Conservation (phyloP, 768 basidiomycete genomes). For the Leccinum subgranulosum region DNA sequence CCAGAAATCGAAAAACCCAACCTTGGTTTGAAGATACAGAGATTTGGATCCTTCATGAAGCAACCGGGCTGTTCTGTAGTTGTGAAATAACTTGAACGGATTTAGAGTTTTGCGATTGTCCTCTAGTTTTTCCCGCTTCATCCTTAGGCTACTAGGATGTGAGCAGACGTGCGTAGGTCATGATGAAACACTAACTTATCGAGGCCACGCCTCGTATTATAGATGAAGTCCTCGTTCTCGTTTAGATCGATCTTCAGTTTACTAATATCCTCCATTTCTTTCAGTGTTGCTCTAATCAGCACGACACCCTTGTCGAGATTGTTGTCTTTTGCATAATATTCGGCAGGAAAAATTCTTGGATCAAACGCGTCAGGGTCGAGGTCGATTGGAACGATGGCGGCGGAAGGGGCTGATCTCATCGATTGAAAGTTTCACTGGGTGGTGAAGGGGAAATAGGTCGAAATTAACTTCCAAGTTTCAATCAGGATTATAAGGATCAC, state of each 20-base stretch:
- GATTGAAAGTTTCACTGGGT: neutral
- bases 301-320: neutral
- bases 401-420: neutral
- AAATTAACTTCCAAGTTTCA: no score
- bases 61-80: neutral
- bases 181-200: no score
- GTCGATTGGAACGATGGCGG: neutral
- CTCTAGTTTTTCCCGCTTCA: neutral
- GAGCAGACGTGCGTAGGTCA: neutral
- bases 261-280: constrained; percentile 1
- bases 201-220: neutral
- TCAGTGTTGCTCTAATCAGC: constrained; percentile 4
- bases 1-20: neutral
- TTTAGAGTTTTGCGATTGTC: neutral
- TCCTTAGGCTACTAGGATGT: neutral
- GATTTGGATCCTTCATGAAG: constrained; percentile 1
- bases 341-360: neutral
- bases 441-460: neutral
- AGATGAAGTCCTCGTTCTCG: neutral
- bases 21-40: neutral
- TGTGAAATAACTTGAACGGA: neutral
- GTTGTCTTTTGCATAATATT: neutral
- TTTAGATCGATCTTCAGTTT: neutral
- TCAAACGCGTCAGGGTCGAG: neutral
- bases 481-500: no score